Base-by-base conservation (phyloP, 2,329 filamentous ascomycete species). In the Xylariaceae sp. region DNA sequence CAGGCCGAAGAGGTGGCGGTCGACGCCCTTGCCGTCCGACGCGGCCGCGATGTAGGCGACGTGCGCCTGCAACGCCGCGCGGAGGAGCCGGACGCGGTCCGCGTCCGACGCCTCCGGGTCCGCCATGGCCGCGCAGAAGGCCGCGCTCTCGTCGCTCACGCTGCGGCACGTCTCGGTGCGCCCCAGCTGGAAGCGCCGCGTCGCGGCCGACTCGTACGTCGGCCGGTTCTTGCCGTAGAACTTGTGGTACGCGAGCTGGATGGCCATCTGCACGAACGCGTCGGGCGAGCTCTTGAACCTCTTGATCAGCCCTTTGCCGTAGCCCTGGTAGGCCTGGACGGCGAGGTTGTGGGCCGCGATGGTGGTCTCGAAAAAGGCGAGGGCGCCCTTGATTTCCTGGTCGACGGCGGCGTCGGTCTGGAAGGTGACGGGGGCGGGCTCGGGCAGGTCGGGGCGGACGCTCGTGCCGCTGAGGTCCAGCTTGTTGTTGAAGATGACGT, bases 261-360 rank as follows among this genome's bases (percentile, higher is more conserved):
- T 98, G 59, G 95, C 69, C 87, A 98, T 92, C 65, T 98, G 92
- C 26, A 96, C 88, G 61, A 93, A 98, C 19, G 90, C 92, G 53
- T 98, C 93, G 19, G 92, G 92, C 17, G 85, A 93, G 76, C 86
- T 94, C 68, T 88, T 93, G 79, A 98, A 96, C 64, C 94, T 93
- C 79, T 98, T 98, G 72, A 98, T 96, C 42, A 98, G 70, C 17
- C 87, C 88, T 70, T 98, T 98, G 59, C 92, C 92, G 61, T 98
- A 98, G 51, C 82, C 90, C 63, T 96, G 89, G 70, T 93, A 98
- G 18, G 88, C 84, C 60, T 96, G 90, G 3, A 98, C 89, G 15
- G 84, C 77, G 29, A 98, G 80, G 60, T 98, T 83, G 61, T 98
- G 92, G 46, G 85, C 72, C 43, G 77, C 77, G 46, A 98, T 94